Evolutionary conservation across 75 land plant species (phyloP), one percentile per base, ranked within the genome.

Genomic region (Sequoia sempervirens): DNA sequence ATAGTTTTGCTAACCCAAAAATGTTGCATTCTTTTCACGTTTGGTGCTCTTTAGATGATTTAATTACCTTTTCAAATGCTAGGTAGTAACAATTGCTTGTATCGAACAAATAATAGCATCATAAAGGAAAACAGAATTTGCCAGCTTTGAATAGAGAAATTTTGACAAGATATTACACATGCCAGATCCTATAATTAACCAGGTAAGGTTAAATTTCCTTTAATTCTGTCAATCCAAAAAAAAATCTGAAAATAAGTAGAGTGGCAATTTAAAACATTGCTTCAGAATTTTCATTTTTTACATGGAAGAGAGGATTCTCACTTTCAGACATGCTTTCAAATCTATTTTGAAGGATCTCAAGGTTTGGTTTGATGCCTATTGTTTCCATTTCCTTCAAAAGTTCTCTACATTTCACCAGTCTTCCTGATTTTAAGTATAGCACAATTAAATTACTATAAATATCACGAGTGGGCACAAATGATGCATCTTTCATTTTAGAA

Each of bases 401-500:
- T 66, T 91, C 90, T 81, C 75, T 91, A 68, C 90, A 90, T 86
- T 91, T 95, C 0, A 87, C 92, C 81, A 86, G 26, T 75, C 94
- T 90, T 38, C 93, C 93, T 26, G 85, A 86, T 61, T 38, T 84
- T 20, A 81, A 52, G 79, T 90, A 91, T 47, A 47, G 85, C 83
- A 58, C 85, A 23, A 95, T 89, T 84, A 93, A n/a, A 34, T 87
- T 86, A 34, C 87, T 79, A 82, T 93, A 95, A 38, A 93, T 88
- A 83, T 91, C 92, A 82, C 86, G 86, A 37, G 92, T 91, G 5
- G 97, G 97, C 41, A 84, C 75, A 83, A 92, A 90, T 36, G 93
- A 92, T 18, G 92, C 89, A 69, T 93, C 92, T 86, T 94, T 94
- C 79, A 96, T 83, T 72, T 84, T 88, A 3, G 88, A 80, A 66